Conservation (phyloP, 2,329 filamentous ascomycete species). For the Phialophora verrucosa region DNA sequence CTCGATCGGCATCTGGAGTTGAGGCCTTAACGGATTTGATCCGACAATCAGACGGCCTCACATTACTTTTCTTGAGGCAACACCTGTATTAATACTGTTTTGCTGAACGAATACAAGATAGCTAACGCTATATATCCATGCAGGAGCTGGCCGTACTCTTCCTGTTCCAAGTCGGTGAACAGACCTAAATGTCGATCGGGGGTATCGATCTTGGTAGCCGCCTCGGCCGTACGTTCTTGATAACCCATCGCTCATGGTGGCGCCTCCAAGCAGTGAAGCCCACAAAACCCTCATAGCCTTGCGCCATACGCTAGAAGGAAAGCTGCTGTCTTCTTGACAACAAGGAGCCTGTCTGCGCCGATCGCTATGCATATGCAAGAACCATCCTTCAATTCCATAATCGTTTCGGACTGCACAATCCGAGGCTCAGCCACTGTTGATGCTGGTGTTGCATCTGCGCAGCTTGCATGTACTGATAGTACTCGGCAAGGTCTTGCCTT, state of each 20-base stretch:
- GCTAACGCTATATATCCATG: neutral
- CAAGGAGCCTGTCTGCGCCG: neutral
- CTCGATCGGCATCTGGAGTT: neutral
- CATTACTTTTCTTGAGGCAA: neutral
- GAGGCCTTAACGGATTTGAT: too few relatives aligned
- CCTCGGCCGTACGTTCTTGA: neutral
- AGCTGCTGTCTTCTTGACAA: neutral
- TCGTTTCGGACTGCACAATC: neutral
- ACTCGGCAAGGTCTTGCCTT: neutral
- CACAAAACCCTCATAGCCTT: slow-evolving; percentile 1
- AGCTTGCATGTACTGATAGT: neutral
- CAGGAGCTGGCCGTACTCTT: neutral
- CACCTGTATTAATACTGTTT: neutral
- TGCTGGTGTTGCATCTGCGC: neutral
- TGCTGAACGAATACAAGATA: neutral
- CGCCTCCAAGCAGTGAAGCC: neutral
- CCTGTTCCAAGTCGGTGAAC: neutral
- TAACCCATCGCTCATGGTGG: neutral
- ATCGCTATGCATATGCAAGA: slow-evolving; percentile 28
- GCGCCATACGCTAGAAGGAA: slow-evolving; percentile 7
- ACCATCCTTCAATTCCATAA: neutral
- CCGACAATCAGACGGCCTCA: neutral
- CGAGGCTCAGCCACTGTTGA: neutral
- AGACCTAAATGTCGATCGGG: neutral
- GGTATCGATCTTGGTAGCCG: neutral